phyloP scores from a whole-genome alignment of 305 asterid genomes.

The Fraxinus albicans region DNA sequence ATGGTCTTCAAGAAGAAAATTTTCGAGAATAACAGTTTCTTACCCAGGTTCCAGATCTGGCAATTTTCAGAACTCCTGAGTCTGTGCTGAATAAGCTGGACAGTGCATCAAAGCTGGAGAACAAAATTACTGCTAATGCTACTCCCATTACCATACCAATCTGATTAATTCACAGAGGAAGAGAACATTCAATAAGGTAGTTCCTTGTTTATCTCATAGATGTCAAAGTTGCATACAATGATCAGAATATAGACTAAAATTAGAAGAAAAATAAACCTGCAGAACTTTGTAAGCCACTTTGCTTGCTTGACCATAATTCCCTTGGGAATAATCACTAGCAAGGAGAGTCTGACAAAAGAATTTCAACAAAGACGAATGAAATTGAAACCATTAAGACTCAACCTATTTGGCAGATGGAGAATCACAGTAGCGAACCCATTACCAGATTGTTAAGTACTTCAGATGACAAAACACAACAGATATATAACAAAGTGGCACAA shows the following conservation, averaged over 20 bases:
- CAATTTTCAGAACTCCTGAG: slow-evolving; percentile 65
- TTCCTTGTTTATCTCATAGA: slow-evolving; percentile 15
- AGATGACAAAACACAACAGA: neutral
- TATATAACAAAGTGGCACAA: neutral
- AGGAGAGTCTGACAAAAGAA: slow-evolving; percentile 65
- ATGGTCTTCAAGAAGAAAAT: slow-evolving; percentile 5
- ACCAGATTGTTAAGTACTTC: neutral
- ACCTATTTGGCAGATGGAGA: slow-evolving; percentile 1
- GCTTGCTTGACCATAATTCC: slow-evolving; percentile 68
- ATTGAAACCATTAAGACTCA: neutral
- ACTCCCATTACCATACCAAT: slow-evolving; percentile 66
- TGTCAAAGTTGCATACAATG: neutral
- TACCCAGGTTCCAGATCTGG: slow-evolving; percentile 85
- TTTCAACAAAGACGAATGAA: slow-evolving; percentile 14
- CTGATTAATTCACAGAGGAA: slow-evolving; percentile 36
- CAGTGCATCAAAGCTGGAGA: slow-evolving; percentile 60
- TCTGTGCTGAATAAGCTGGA: slow-evolving; percentile 79
- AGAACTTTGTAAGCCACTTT: slow-evolving; percentile 72
- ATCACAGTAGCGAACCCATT: neutral
- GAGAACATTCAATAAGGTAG: slow-evolving; percentile 11
- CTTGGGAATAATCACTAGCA: slow-evolving; percentile 83
- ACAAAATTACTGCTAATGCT: slow-evolving; percentile 59
- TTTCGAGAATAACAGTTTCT: slow-evolving; percentile 27
- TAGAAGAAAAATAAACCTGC: slow-evolving; percentile 50
- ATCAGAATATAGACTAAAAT: neutral